Conservation (phyloP, 129 eudicot genomes). For the Smallanthus sonchifolius region DNA sequence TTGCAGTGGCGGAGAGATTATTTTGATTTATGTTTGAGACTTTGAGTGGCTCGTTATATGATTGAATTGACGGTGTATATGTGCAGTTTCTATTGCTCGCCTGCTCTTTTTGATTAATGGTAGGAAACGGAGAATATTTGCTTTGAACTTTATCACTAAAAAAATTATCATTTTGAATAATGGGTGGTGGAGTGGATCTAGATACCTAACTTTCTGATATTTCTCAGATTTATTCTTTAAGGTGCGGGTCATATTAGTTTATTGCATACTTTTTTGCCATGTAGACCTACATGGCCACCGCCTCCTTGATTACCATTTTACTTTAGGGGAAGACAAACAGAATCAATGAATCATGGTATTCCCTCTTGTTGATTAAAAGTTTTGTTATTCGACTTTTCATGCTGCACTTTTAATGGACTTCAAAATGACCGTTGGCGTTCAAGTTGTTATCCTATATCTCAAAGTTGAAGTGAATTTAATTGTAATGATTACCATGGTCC, state of each 20-base stretch:
- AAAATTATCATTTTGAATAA: slow-evolving; percentile 1
- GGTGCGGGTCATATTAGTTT: slow-evolving; percentile 34
- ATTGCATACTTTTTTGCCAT: slow-evolving; percentile 26
- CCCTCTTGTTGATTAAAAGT: slow-evolving; percentile 13
- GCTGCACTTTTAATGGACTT: neutral
- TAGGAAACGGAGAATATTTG: slow-evolving; percentile 24
- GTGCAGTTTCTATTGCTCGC: neutral
- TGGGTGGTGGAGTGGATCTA: slow-evolving; percentile 29
- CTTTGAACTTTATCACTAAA: slow-evolving; percentile 17
- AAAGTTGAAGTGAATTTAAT: neutral
- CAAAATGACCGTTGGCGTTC: slow-evolving; percentile 8
- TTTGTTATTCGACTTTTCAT: slow-evolving; percentile 1
- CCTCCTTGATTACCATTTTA: slow-evolving; percentile 19
- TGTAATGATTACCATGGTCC: slow-evolving; percentile 8
- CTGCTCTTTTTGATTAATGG: neutral
- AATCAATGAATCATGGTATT: slow-evolving; percentile 29
- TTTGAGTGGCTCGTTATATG: neutral
- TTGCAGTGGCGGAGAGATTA: neutral
- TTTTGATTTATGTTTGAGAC: neutral
- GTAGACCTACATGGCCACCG: slow-evolving; percentile 22
- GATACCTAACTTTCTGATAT: slow-evolving; percentile 23
- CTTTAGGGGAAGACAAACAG: slow-evolving; percentile 28
- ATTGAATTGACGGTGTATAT: neutral
- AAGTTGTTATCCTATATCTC: slow-evolving; percentile 8
- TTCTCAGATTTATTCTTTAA: slow-evolving; percentile 17